A percentile compares a stretch with the other conserved stretches of the same genome.
Evolutionary conservation across 257 asterid species (phyloP).

Genomic region (Orobanche coerulescens): DNA sequence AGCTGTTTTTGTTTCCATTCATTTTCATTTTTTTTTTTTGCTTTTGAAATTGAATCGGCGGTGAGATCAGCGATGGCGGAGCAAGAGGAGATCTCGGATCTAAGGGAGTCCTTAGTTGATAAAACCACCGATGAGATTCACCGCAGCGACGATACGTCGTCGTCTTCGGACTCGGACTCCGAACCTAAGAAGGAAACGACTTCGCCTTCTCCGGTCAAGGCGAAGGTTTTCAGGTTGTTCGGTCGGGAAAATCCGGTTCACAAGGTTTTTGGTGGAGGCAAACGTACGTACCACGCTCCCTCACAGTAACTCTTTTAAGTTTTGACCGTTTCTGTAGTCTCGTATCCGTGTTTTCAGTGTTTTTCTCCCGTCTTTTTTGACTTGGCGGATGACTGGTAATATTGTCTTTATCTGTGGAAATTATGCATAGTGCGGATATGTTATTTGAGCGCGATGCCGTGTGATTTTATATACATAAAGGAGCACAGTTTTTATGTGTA

Average conservation of each 20-base stretch:
- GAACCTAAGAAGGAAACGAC: constrained; percentile 35
- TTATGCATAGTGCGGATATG: neutral
- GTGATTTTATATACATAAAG: neutral
- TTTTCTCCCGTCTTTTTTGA: neutral
- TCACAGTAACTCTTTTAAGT: neutral
- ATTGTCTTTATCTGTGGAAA: neutral
- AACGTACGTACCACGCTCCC: constrained; percentile 42
- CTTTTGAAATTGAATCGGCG: constrained; percentile 15
- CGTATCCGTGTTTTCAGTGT: neutral
- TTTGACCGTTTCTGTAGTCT: neutral
- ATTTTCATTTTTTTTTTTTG: neutral
- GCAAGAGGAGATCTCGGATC: constrained; percentile 60
- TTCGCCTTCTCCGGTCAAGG: constrained; percentile 42
- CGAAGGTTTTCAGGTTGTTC: constrained; percentile 43
- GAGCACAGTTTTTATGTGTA: too few relatives aligned
- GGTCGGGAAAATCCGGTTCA: constrained; percentile 73
- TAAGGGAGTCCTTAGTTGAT: constrained; percentile 59
- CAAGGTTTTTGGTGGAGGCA: constrained; percentile 79
- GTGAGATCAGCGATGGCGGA: constrained; percentile 52
- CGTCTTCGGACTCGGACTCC: constrained; percentile 49
- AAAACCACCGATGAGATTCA: constrained; percentile 52
- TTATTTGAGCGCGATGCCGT: neutral
- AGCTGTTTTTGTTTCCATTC: neutral
- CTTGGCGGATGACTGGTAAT: neutral
- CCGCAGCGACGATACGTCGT: constrained; percentile 36